Evolutionary conservation across 345 rosid genomes (phyloP).

Genomic region (Populus pruinosa): DNA sequence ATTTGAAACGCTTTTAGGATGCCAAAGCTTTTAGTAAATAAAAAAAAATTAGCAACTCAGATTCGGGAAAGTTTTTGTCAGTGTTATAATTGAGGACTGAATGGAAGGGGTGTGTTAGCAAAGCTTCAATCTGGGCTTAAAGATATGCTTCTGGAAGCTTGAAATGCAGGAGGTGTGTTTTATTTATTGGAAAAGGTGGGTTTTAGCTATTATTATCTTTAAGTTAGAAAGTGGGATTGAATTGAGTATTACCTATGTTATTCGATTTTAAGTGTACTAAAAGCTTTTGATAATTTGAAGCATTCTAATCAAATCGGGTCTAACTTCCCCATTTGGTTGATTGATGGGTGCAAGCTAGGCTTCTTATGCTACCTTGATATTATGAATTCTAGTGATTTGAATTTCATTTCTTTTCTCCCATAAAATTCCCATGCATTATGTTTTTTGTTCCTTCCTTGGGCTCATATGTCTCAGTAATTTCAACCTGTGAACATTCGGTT

Average conservation of each 20-base stretch:
- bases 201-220: neutral
- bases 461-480: neutral
- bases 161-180: neutral
- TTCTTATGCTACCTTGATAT: neutral
- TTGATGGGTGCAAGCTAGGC: neutral
- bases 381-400: neutral
- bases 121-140: neutral
- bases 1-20: no score
- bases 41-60: no score
- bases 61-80: neutral
- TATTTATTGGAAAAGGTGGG: neutral
- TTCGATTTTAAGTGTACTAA: neutral
- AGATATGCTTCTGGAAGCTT: neutral
- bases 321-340: neutral
- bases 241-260: neutral
- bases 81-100: neutral
- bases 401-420: neutral
- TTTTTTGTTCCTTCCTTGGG: neutral
- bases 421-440: neutral
- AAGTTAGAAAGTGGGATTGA: neutral
- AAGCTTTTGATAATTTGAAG: slow-evolving; percentile 11
- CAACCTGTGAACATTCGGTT: neutral
- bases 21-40: no score
- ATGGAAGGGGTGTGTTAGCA: neutral
- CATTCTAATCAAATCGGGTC: neutral